These are phyloP conservation scores for Xylaria sp. DNA, from an alignment of 2,329 filamentous ascomycete species.

Conservation along the genomic window DNA sequence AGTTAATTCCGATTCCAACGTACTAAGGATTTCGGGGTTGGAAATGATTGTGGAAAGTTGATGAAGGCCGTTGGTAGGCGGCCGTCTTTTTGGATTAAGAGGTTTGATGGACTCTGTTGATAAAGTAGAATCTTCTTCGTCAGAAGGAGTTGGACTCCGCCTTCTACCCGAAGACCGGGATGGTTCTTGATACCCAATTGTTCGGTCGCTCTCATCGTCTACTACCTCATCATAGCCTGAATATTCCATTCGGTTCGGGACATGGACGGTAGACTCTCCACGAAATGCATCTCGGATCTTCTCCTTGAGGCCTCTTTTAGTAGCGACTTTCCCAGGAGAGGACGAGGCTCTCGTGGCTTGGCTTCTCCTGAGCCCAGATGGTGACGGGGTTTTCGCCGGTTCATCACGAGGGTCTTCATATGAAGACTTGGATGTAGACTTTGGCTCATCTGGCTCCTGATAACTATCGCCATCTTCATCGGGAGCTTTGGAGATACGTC, in stretches of 20 bases:
- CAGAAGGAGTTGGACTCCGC: slow-evolving; percentile 50
- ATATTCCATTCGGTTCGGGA: slow-evolving; percentile 60
- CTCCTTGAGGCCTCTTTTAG: slow-evolving; percentile 66
- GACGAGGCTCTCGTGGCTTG: slow-evolving; percentile 64
- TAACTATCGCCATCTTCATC: slow-evolving; percentile 36
- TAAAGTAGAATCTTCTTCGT: slow-evolving; percentile 49
- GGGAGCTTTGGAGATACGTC: slow-evolving; percentile 37
- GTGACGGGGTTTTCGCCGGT: slow-evolving; percentile 51
- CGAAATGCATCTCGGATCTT: slow-evolving; percentile 71
- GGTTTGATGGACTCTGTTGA: slow-evolving; percentile 47
- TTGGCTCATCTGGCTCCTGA: slow-evolving; percentile 31
- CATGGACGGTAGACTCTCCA: slow-evolving; percentile 66
- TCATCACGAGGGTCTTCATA: slow-evolving; percentile 45
- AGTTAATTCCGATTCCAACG: slow-evolving; percentile 60
- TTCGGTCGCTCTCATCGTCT: slow-evolving; percentile 46
- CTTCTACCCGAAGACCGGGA: slow-evolving; percentile 51
- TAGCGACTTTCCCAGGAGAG: slow-evolving; percentile 60
- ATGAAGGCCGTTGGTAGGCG: slow-evolving; percentile 66
- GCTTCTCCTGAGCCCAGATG: slow-evolving; percentile 63
- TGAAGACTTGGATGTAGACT: slow-evolving; percentile 17
- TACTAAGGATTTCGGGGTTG: slow-evolving; percentile 58
- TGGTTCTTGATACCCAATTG: slow-evolving; percentile 46
- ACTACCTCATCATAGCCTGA: slow-evolving; percentile 59
- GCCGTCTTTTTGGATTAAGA: slow-evolving; percentile 49
- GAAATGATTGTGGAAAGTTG: slow-evolving; percentile 69